Percentiles rank a stretch among this genome's conserved stretches.
Conservation (phyloP, 2,329 filamentous ascomycete genomes). For the Colletotrichum costaricense region DNA sequence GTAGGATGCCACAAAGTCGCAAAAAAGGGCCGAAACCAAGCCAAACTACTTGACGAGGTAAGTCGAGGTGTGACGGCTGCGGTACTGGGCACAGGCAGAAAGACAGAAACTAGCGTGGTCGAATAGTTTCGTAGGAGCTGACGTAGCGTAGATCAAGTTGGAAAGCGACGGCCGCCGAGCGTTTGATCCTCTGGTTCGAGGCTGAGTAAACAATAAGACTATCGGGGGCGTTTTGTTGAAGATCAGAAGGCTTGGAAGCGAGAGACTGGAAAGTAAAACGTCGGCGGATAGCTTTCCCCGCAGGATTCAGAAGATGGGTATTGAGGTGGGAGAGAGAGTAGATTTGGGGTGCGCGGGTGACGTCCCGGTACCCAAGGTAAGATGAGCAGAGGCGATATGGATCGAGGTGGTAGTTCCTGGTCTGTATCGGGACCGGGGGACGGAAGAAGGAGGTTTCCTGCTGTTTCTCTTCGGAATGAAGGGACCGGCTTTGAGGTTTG, state of each 20-base stretch:
- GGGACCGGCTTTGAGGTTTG: neutral
- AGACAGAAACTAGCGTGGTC: conserved; percentile 20
- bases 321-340: neutral
- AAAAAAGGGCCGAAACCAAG: conserved; percentile 30
- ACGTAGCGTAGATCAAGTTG: conserved; percentile 20
- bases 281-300: conserved; percentile 9
- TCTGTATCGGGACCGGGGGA: conserved; percentile 25
- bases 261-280: conserved; percentile 14
- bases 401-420: conserved; percentile 4
- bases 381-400: conserved; percentile 16
- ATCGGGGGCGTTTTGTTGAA: conserved; percentile 1
- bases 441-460: conserved; percentile 2
- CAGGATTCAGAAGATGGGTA: conserved; percentile 20
- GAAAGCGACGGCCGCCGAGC: conserved; percentile 2
- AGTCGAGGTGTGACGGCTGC: conserved; percentile 17
- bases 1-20: conserved; percentile 12
- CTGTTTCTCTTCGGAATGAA: neutral
- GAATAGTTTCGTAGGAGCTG: conserved; percentile 19
- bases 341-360: conserved; percentile 5
- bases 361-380: neutral
- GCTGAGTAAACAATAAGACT: neutral
- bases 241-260: conserved; percentile 1
- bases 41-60: conserved; percentile 20
- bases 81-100: conserved; percentile 17
- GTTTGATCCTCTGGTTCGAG: conserved; percentile 17